Evolutionary conservation across 345 rosid genomes (phyloP).

Genomic region (Ceriops zippeliana): DNA sequence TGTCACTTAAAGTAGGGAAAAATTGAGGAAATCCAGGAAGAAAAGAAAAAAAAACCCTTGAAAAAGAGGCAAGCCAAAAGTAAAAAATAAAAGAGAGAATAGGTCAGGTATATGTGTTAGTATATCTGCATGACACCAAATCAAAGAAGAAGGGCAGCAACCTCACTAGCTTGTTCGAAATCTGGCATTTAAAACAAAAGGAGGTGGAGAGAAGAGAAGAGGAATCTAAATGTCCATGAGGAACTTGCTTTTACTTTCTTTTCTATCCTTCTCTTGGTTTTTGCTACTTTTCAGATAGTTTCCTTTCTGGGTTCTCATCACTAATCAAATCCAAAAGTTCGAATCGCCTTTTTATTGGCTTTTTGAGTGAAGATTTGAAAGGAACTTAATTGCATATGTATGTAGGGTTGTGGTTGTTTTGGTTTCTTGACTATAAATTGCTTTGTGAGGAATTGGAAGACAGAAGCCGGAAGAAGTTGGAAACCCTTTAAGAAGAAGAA

Average conservation of each 20-base stretch:
- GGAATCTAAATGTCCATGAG: conserved; percentile 35
- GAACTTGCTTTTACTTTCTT: not conserved
- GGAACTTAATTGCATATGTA: conserved; percentile 24
- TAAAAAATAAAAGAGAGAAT: not conserved
- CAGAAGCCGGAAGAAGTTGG: not conserved
- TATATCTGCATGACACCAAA: conserved; percentile 49
- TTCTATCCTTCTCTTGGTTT: conserved; percentile 2
- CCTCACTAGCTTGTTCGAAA: conserved; percentile 29
- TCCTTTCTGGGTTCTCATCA: conserved; percentile 9
- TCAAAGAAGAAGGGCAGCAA: conserved; percentile 17
- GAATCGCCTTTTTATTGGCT: conserved; percentile 2
- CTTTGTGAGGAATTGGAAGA: not conserved
- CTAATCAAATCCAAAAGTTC: conserved; percentile 4
- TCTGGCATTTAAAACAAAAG: conserved; percentile 23
- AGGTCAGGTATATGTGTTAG: conserved; percentile 40
- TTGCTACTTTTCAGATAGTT: conserved; percentile 11
- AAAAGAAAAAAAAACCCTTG: conserved; percentile 12
- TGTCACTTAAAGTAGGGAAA: conserved; percentile 2
- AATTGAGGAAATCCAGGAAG: conserved; percentile 3
- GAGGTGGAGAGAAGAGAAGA: not conserved
- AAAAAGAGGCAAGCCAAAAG: not conserved
- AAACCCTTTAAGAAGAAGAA: conserved; percentile 1
- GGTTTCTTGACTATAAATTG: not conserved
- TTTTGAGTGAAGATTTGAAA: conserved; percentile 16
- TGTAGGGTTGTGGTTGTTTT: conserved; percentile 16